Base-by-base conservation (phyloP, 805 yeast species). In the Maudiozyma pseudohumilis region DNA sequence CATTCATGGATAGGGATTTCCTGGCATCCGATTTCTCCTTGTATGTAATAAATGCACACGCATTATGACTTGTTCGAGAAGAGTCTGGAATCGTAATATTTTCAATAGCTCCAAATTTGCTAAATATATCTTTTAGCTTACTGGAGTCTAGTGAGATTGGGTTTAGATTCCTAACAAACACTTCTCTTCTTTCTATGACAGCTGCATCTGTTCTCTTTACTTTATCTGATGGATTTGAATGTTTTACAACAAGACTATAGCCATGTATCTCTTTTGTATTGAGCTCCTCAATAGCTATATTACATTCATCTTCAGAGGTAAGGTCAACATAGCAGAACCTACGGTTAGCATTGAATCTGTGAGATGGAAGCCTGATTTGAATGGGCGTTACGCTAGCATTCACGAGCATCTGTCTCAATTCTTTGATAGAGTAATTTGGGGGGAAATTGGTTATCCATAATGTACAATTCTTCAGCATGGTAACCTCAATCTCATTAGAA, bases 361-460 rank as follows among this genome's bases (percentile, higher is more conserved):
- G 68, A 0, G 83, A 70, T 0, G 95, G 95, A 24, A 82, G 63
- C 35, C 94, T 60, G 0, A 79, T 59, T 35, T 72, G 69, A 2
- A 72, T 42, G 3, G 76, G 51, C 2, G 58, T 43, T 2, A 46
- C 35, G 8, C 40, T 40, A 0, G 77, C 76, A 29, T 55, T 32
- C 0, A 51, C 39, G 49, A 83, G 77, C 9, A 71, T 16, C 0
- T 49, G 43, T 12, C 49, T 46, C 0, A 85, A 35, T 4, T 66
- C 60, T 0, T 53, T 56, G 18, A 62, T 61, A 0, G 66, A 63
- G 40, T 54, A 70, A 1, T 60, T 49, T 2, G 84, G 79, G 0
- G 94, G 87, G 48, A 72, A 83, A 49, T 84, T 84, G 0, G 88
- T 72, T 2, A 78, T 75, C 80, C 85, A 85, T 1, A 84, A 40